Evolutionary conservation across 163 green algal genomes (phyloP).

Genomic region (Scenedesmus sp.): DNA sequence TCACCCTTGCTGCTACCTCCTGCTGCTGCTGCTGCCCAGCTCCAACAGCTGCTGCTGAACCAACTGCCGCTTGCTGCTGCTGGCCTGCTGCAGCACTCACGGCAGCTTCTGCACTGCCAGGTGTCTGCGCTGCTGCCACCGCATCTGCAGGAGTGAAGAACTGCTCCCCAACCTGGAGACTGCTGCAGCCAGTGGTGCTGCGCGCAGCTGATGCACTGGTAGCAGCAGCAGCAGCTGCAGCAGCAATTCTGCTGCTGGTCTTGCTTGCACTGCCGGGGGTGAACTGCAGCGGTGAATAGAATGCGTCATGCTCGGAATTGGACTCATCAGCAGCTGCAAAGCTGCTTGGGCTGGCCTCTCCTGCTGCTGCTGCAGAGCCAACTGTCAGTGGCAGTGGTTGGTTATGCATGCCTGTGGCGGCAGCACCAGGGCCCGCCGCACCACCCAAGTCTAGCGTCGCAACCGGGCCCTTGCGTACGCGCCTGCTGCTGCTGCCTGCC

Average conservation of each 20-base stretch:
- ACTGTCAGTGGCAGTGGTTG: neutral
- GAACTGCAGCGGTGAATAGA: constrained; percentile 19
- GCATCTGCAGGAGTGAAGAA: neutral
- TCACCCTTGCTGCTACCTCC: neutral
- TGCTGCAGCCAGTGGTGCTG: constrained; percentile 17
- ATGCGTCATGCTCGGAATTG: too few species aligned
- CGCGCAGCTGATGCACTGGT: neutral
- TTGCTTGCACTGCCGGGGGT: neutral
- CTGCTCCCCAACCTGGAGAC: neutral
- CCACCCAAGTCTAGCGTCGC: neutral
- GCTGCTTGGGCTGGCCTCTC: neutral
- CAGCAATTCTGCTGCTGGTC: neutral
- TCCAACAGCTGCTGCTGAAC: neutral
- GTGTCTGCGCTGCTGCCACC: neutral
- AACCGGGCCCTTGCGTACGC: neutral
- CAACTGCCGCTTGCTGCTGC: constrained; percentile 20
- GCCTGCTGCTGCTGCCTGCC: constrained; percentile 2
- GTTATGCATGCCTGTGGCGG: neutral
- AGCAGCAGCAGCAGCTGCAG: constrained; percentile 7
- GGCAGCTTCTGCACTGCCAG: neutral
- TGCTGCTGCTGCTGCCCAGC: neutral
- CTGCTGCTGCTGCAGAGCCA: neutral
- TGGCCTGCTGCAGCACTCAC: neutral
- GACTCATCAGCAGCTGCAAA: neutral
- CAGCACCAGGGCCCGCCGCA: neutral